phyloP scores from a whole-genome alignment of 495 filamentous ascomycete genomes.

The Penicillium silybi region DNA sequence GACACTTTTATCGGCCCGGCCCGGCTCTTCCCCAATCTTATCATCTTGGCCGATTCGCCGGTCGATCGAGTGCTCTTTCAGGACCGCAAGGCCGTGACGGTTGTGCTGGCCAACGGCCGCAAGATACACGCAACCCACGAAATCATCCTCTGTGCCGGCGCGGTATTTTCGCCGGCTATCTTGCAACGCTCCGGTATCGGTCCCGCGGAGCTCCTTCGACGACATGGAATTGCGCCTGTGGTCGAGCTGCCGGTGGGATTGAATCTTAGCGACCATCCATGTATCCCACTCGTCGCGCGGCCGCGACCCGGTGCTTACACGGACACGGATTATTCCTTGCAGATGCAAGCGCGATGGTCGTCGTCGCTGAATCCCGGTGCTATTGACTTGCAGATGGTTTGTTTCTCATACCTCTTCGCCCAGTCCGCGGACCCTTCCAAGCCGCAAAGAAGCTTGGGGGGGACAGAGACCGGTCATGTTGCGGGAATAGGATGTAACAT shows the following conservation, averaged over 20 bases:
- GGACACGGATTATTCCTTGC: constrained; percentile 4
- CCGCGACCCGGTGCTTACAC: constrained; percentile 3
- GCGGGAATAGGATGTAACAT: constrained; percentile 3
- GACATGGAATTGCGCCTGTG: constrained; percentile 1
- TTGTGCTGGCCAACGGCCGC: not conserved
- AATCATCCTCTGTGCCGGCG: constrained; percentile 2
- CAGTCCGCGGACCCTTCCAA: not conserved
- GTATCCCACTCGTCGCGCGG: constrained; percentile 1
- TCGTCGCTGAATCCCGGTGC: not conserved
- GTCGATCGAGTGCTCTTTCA: not conserved
- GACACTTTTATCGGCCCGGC: constrained; percentile 1
- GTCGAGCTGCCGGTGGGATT: constrained; percentile 1
- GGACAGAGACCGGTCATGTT: not conserved
- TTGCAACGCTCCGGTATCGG: constrained; percentile 1
- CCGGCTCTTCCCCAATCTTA: not conserved
- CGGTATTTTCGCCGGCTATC: constrained; percentile 1
- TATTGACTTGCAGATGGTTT: not conserved
- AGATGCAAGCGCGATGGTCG: constrained; percentile 5
- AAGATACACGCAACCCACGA: constrained; percentile 4
- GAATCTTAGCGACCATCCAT: constrained; percentile 3
- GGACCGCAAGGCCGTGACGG: not conserved
- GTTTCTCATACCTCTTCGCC: constrained; percentile 3
- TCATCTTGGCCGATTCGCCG: constrained; percentile 1
- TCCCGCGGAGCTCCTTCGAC: not conserved
- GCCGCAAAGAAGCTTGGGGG: constrained; percentile 1